These are phyloP conservation scores for Aspergillus steynii DNA, from an alignment of 495 filamentous ascomycete species.

Conservation along the genomic window DNA sequence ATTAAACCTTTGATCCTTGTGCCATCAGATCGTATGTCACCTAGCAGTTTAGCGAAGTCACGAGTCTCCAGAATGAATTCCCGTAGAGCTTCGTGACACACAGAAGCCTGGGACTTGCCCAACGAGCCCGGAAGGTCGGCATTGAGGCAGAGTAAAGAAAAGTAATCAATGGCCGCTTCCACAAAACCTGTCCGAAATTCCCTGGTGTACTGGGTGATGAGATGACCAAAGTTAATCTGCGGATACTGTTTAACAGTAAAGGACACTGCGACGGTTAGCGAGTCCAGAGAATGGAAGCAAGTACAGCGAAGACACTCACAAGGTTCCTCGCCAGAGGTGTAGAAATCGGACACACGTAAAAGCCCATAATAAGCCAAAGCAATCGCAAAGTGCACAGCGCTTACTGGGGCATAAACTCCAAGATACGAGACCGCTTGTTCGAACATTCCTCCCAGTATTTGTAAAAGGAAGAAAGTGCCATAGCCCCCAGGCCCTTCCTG, in stretches of 20 bases:
- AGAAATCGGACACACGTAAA: constrained; percentile 76
- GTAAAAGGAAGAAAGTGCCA: constrained; percentile 88
- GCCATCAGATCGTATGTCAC: constrained; percentile 84
- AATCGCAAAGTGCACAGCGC: constrained; percentile 93
- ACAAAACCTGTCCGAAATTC: constrained; percentile 90
- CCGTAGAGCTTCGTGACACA: constrained; percentile 93
- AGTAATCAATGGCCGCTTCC: constrained; percentile 88
- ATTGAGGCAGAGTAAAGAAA: constrained; percentile 89
- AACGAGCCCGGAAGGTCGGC: constrained; percentile 72
- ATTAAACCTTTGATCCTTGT: constrained; percentile 80
- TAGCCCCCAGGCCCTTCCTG: constrained; percentile 72
- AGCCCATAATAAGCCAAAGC: constrained; percentile 89
- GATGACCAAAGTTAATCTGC: constrained; percentile 90
- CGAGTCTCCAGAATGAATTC: constrained; percentile 92
- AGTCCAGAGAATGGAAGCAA: constrained; percentile 10
- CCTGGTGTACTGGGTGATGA: constrained; percentile 92
- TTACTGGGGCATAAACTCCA: constrained; percentile 83
- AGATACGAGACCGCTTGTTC: constrained; percentile 91
- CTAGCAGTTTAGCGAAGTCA: constrained; percentile 90
- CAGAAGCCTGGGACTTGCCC: constrained; percentile 72
- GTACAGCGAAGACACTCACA: constrained; percentile 45
- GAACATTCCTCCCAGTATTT: constrained; percentile 89
- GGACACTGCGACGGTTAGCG: constrained; percentile 54
- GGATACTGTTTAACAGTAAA: constrained; percentile 73
- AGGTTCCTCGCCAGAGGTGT: constrained; percentile 67